Evolutionary conservation across 179 eudicot species (phyloP), one percentile per base, ranked within the genome.

Genomic region (Beta macrorhiza): DNA sequence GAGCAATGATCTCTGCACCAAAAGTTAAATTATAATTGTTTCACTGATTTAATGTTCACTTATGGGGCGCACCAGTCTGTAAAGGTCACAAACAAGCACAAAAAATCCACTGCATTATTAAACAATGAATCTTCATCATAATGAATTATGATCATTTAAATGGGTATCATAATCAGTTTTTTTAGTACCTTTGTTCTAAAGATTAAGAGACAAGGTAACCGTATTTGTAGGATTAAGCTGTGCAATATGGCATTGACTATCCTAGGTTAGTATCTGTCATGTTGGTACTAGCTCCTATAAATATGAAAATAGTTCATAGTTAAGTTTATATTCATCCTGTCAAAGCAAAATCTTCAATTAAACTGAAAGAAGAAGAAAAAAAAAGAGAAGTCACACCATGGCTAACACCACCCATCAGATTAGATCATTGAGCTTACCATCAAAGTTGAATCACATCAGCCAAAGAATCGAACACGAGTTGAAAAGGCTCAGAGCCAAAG

Each of bases 361-460:
- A 64, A 3, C 42, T 29, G 11, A 15, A 67, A 44, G 13, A 49
- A 15, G 52, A n/a, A 52, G 12, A 25, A 25, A 11, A 2, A 25
- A 37, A 22, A n/a, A 64, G 15, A 19, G 63, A 19, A 19, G 22
- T 2, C 4, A 13, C 22, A 62, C 1, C 14, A 78, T 82, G 82
- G 78, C 57, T 15, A 69, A 47, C 7, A 42, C 13, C 10, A 11
- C 67, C 32, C 69, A n/a, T 1, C 20, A 78, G 22, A 25, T 65
- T 22, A 73, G 85, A 73, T 83, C 88, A 22, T 70, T 85, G 55
- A 87, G 90, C 45, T 75, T 81, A 22, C 90, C 88, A 6, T 82
- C 82, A 14, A 77, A 82, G 47, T 61, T 84, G 37, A 78, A 87
- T 13, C 82, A 78, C 3, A 83, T 86, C 20, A 83, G 68, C 71